These are phyloP conservation scores for Fragaria nilgerrensis DNA, from an alignment of 306 rosid genomes.

Conservation along the genomic window DNA sequence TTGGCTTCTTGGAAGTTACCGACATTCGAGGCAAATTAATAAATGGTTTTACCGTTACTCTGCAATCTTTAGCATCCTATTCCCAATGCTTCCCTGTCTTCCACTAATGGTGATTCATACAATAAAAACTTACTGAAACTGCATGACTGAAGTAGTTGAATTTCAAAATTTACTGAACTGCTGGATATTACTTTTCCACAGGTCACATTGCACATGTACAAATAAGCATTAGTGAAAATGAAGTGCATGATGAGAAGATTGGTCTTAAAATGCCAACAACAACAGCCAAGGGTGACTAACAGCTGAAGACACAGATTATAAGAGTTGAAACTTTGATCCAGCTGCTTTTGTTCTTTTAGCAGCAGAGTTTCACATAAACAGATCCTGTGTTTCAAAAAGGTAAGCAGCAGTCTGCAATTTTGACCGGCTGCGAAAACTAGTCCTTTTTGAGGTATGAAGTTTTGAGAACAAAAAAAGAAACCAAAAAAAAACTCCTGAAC, in stretches of 20 bases:
- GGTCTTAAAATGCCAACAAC: background rate
- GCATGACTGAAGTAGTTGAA: background rate
- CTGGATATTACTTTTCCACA: background rate
- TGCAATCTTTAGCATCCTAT: background rate
- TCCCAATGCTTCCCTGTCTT: background rate
- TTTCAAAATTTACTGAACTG: background rate
- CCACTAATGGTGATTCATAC: background rate
- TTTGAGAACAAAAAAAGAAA: background rate
- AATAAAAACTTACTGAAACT: too few relatives aligned
- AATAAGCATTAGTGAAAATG: background rate
- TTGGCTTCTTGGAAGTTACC: background rate
- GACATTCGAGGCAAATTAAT: background rate
- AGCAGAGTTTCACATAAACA: background rate
- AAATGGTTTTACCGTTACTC: background rate
- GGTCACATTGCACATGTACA: background rate
- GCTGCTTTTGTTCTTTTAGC: background rate
- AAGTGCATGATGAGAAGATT: background rate
- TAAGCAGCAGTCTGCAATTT: conserved; percentile 25
- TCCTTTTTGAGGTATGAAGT: background rate
- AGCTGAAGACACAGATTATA: background rate
- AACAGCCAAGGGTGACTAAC: background rate
- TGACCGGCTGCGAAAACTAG: conserved; percentile 17
- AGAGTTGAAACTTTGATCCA: background rate
- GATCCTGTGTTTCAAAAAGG: conserved; percentile 10
- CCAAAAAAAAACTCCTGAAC: conserved; percentile 15